phyloP scores from a whole-genome alignment of 306 rosid genomes.

The Vicia sativa region DNA sequence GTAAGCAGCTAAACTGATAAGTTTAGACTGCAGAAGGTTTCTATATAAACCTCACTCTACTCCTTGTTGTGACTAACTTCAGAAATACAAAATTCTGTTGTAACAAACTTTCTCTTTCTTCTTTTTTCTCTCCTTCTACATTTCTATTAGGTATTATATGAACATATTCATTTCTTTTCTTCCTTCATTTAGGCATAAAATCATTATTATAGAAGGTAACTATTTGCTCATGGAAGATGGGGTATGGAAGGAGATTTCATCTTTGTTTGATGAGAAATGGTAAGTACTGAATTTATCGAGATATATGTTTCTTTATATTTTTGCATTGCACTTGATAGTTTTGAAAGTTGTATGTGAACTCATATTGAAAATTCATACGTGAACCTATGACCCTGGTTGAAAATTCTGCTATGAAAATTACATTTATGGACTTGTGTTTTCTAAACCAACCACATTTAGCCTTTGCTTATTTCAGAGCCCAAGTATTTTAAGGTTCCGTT shows the following conservation, averaged over 20 bases:
- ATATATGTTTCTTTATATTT: neutral
- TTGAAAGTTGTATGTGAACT: conserved; percentile 12
- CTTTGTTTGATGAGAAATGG: conserved; percentile 84
- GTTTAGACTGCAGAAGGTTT: no score
- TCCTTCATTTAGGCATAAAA: conserved; percentile 65
- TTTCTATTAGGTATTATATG: neutral
- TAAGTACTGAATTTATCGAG: conserved; percentile 40
- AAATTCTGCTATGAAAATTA: conserved; percentile 24
- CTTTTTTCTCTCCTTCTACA: no score
- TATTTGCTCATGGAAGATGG: conserved; percentile 74
- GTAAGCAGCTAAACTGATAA: no score
- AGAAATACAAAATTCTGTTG: no score
- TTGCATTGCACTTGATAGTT: conserved; percentile 23
- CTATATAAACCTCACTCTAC: no score
- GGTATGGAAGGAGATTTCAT: conserved; percentile 77
- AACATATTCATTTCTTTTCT: conserved; percentile 25
- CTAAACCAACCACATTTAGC: conserved; percentile 23
- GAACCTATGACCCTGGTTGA: conserved; percentile 4
- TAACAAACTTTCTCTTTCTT: no score
- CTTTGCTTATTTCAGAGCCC: conserved; percentile 21
- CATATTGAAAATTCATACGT: conserved; percentile 10
- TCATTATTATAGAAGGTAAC: conserved; percentile 85
- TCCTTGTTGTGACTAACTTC: no score
- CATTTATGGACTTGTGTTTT: conserved; percentile 21
- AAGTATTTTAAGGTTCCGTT: conserved; percentile 8